phyloP scores from a whole-genome alignment of 768 basidiomycete species.

The Suillus placidus region DNA sequence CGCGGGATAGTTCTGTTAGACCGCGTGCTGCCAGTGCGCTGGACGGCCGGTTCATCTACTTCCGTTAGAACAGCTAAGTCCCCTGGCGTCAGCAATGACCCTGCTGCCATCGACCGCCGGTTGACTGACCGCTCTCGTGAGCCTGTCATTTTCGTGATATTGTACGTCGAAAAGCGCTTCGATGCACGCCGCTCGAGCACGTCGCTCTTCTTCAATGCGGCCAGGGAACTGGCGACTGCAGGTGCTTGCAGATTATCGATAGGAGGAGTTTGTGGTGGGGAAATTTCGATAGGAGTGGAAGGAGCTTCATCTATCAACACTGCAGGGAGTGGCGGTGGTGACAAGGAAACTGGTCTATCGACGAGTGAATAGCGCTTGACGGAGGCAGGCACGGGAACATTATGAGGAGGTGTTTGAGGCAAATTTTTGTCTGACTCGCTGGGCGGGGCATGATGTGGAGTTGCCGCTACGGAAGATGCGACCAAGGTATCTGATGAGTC shows the following conservation, averaged over 20 bases:
- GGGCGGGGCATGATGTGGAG: slow-evolving; percentile 18
- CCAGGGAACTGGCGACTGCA: slow-evolving; percentile 78
- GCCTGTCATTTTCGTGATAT: slow-evolving; percentile 91
- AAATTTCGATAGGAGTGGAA: slow-evolving; percentile 23
- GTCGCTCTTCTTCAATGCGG: slow-evolving; percentile 86
- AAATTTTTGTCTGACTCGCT: slow-evolving; percentile 28
- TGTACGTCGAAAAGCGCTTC: slow-evolving; percentile 94
- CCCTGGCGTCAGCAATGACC: slow-evolving; percentile 62
- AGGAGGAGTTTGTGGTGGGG: slow-evolving; percentile 40
- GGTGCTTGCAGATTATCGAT: slow-evolving; percentile 48
- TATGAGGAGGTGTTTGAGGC: slow-evolving; percentile 32
- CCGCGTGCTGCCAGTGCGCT: slow-evolving; percentile 15
- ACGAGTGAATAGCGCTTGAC: slow-evolving; percentile 82
- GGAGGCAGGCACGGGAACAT: slow-evolving; percentile 53
- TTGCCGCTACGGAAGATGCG: slow-evolving; percentile 8
- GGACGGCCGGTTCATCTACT: slow-evolving; percentile 55
- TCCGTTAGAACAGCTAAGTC: slow-evolving; percentile 78
- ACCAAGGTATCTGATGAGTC: slow-evolving; percentile 18
- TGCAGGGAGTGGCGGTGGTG: slow-evolving; percentile 47
- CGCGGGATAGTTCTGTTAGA: slow-evolving; percentile 32
- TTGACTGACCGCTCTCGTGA: slow-evolving; percentile 58
- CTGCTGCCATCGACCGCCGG: slow-evolving; percentile 67
- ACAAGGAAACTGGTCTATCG: slow-evolving; percentile 60
- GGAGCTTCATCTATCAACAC: slow-evolving; percentile 44
- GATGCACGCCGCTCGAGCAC: slow-evolving; percentile 88